phyloP scores from a whole-genome alignment of 2,329 filamentous ascomycete species.

The Epichloe aotearoae region DNA sequence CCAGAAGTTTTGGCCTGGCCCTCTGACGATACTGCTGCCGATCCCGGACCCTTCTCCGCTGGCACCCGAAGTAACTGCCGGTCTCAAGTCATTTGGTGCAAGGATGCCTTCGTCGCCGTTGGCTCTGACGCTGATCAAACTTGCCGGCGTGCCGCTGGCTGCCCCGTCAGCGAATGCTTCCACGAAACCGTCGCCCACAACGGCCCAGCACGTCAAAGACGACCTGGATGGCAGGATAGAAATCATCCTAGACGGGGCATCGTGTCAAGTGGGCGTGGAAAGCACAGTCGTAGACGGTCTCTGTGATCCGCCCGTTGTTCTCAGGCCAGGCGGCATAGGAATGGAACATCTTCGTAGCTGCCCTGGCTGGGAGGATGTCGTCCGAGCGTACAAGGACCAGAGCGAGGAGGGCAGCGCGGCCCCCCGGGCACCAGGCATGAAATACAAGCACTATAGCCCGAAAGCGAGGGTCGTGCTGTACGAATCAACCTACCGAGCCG shows the following conservation, averaged over 20 bases:
- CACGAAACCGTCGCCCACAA: constrained; percentile 83
- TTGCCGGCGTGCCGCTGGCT: constrained; percentile 66
- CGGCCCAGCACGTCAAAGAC: constrained; percentile 75
- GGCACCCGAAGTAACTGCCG: constrained; percentile 85
- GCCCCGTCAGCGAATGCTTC: constrained; percentile 92
- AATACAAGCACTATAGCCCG: constrained; percentile 96
- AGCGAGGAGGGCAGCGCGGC: constrained; percentile 49
- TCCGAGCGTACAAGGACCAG: constrained; percentile 66
- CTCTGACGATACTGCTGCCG: constrained; percentile 78
- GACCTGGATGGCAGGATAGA: constrained; percentile 74
- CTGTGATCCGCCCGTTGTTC: constrained; percentile 63
- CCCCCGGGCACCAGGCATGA: constrained; percentile 91
- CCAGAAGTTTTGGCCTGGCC: constrained; percentile 81
- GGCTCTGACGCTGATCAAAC: constrained; percentile 75
- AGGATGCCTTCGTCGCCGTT: constrained; percentile 78
- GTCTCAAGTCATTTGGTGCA: constrained; percentile 71
- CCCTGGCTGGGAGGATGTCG: constrained; percentile 68
- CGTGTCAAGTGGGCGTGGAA: constrained; percentile 81
- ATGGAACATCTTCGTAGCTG: constrained; percentile 64
- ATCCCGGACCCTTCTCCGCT: constrained; percentile 57
- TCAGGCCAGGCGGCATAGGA: constrained; percentile 77
- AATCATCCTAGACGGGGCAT: constrained; percentile 77
- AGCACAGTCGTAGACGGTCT: constrained; percentile 94
- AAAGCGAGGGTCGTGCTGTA: constrained; percentile 76
- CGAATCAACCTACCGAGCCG: constrained; percentile 37